Evolutionary conservation across 306 rosid species (phyloP), one percentile per base, ranked within the genome.

Genomic region (Cercis canadensis): DNA sequence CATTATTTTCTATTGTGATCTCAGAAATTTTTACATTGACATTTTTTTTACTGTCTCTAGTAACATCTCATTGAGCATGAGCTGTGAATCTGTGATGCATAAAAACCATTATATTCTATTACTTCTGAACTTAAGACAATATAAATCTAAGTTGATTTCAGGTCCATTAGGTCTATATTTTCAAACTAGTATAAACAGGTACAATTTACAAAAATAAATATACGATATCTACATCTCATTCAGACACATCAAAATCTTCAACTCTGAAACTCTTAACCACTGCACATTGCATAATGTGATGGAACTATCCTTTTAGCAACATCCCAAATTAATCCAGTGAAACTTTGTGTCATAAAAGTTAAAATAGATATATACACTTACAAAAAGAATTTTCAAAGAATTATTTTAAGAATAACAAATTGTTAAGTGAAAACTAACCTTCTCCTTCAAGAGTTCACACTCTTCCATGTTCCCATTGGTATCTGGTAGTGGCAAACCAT

Each of bases 401-500:
- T 7, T 9, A 45, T 67, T 43, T 17, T 11, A 24, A 3, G 6
- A 33, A 16, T 24, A 43, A 19, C 37, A 43, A 78, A 51, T 65
- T 45, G 64, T 24, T 37, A 46, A n/a, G 47, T 51, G 41, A 66
- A 37, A 70, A 72, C 81, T 33, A 76, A 92, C 97, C 97, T 89
- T 89, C 75, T 92, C 97, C 72, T 92, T 89, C 63, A 87, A 78
- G 62, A 89, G 87, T 74, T 92, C 93, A 57, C 96, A 87, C 71
- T 85, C 85, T 76, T 92, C 97, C 77, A 78, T 64, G 72, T 78
- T 70, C 17, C 88, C 87, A 51, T 92, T 89, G 75, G 84, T 77
- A 62, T 84, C 86, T 70, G 81, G 79, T 57, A 82, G 56, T 15
- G 86, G 78, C 63, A 76, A 64, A 67, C 70, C 67, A 77, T 62